Base-by-base conservation (phyloP, 2,329 filamentous ascomycete genomes). In the Huntiella decipiens region DNA sequence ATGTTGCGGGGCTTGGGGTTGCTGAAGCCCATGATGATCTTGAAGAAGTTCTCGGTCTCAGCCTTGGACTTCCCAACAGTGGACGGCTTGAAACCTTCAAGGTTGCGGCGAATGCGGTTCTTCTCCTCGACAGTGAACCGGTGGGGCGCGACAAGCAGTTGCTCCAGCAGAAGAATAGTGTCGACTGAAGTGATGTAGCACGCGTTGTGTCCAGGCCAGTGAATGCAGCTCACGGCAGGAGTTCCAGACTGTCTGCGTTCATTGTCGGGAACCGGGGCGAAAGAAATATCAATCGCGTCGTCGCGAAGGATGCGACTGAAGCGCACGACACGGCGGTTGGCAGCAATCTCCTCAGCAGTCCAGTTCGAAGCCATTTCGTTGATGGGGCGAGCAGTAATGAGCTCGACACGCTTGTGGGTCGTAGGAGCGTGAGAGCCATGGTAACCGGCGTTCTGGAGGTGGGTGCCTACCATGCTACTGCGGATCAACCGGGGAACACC, bases 21-120 rank as follows among this genome's bases (percentile, higher is more conserved):
- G 10, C 86, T 85, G 58, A 96, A 96, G 1, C 77, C 84, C 91
- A 98, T 98, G 63, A 98, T 96, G 55, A 95, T 73, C 66, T 95
- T 95, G 76, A 96, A 96, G 62, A 96, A 96, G 46, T 92, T 85
- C 60, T 96, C 88, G 58, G 83, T 94, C 50, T 96, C 88, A 1
- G 77, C 58, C 63, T 93, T 94, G 48, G 79, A 77, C 63, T 98
- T 98, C 54, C 86, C 94, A 13, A 98, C 86, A 0, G 91, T 98
- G 52, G 85, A 64, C 1, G 91, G 91, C 33, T 84, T 79, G 66
- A 94, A 96, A 0, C 87, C 87, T 60, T 98, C 91, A 32, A 98
- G 68, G 57, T 98, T 98, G 52, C 91, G 78, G 28, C 91, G 79
- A 55, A 98, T 96, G 44, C 91, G 78, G 61, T 98, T 98, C 74